These are phyloP conservation scores for Lichtheimia corymbifera DNA, from an alignment of 371 early-diverging fungal species.

Conservation along the genomic window DNA sequence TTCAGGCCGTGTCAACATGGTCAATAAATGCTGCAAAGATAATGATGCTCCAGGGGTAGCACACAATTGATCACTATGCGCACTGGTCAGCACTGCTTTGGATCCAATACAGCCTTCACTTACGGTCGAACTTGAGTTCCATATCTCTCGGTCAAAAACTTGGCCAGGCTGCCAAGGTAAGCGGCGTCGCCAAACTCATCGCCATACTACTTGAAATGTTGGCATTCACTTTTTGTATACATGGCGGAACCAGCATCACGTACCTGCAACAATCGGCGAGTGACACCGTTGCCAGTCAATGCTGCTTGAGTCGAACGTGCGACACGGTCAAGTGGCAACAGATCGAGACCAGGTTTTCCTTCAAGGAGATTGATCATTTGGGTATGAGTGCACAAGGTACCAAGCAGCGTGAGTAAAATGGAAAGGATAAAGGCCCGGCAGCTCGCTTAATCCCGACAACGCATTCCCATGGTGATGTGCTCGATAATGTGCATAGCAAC, in stretches of 20 bases:
- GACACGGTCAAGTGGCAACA: slow-evolving; percentile 26
- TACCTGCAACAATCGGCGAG: slow-evolving; percentile 22
- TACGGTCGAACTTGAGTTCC: slow-evolving; percentile 20
- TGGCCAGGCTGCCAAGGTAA: slow-evolving; percentile 27
- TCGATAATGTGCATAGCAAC: no score
- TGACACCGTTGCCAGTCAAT: slow-evolving; percentile 20
- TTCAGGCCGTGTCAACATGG: slow-evolving; percentile 31
- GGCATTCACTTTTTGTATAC: not conserved
- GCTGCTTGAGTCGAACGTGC: slow-evolving; percentile 22
- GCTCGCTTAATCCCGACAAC: no score
- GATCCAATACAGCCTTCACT: not conserved
- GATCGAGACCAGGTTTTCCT: slow-evolving; percentile 36
- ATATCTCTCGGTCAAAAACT: slow-evolving; percentile 29
- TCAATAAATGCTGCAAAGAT: slow-evolving; percentile 30
- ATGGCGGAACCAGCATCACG: not conserved
- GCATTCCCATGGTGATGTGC: no score
- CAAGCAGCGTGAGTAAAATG: not conserved
- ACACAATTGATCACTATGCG: slow-evolving; percentile 25
- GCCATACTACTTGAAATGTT: slow-evolving; percentile 27
- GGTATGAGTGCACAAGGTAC: not conserved
- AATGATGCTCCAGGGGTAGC: slow-evolving; percentile 42
- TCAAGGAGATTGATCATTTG: slow-evolving; percentile 32
- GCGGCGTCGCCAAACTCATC: slow-evolving; percentile 21
- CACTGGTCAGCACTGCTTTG: not conserved
- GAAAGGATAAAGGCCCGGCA: no score